Conservation (phyloP, 176 grass and related monocot species). For the Themeda triandra region DNA sequence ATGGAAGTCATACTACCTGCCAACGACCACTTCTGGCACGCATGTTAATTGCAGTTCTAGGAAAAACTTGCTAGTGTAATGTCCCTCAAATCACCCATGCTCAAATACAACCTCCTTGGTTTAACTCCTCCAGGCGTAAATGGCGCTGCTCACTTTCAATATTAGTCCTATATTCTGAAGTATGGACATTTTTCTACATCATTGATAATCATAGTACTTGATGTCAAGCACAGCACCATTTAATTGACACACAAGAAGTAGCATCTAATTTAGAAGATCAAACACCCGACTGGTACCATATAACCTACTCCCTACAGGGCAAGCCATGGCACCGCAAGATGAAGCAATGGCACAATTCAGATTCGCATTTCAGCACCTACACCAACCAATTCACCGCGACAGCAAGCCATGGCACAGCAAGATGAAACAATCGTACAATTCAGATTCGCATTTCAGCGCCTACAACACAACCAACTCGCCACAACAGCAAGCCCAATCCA, state of each 20-base stretch:
- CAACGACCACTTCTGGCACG: too few relatives aligned
- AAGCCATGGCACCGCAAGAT: background rate
- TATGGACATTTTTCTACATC: background rate
- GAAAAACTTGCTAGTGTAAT: too few relatives aligned
- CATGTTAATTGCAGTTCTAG: background rate
- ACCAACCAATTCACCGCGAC: background rate
- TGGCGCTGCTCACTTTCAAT: background rate
- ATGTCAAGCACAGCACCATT: background rate
- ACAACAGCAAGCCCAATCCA: background rate
- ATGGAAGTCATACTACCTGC: too few relatives aligned
- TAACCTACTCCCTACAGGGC: background rate
- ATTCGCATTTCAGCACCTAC: background rate
- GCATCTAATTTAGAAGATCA: background rate
- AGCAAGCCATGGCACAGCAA: background rate
- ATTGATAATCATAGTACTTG: background rate
- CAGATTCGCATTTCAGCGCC: background rate
- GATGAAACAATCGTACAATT: background rate
- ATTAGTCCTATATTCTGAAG: background rate
- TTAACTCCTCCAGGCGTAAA: background rate
- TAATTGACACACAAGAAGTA: background rate
- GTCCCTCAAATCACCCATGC: too few relatives aligned
- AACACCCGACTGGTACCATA: background rate
- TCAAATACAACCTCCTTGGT: too few relatives aligned
- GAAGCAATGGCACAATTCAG: background rate
- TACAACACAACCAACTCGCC: background rate